phyloP scores from a whole-genome alignment of 1,139 yeast species.

The Suhomyces coccinellae region DNA sequence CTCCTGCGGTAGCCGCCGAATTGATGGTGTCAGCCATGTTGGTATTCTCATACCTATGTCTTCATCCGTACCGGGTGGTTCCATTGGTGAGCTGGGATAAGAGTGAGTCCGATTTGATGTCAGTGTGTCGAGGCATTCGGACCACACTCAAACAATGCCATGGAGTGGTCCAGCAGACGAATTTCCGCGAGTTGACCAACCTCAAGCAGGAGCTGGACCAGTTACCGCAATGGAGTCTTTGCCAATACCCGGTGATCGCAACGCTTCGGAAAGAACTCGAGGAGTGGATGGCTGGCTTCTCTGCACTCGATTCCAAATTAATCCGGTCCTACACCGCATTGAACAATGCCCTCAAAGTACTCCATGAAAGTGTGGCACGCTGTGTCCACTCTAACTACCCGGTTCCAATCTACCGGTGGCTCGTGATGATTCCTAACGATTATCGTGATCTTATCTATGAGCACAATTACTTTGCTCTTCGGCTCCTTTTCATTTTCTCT shows the following conservation, averaged over 20 bases:
- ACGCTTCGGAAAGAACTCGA: conserved; percentile 16
- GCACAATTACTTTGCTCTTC: conserved; percentile 26
- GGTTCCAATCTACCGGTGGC: conserved; percentile 31
- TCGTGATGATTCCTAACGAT: conserved; percentile 21
- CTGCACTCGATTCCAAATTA: conserved; percentile 13
- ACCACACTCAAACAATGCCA: conserved; percentile 8
- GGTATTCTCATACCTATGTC: conserved; percentile 29
- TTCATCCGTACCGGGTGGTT: conserved; percentile 33
- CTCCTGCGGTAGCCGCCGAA: conserved; percentile 21
- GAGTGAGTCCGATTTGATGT: conserved; percentile 22
- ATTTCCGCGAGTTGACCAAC: not conserved
- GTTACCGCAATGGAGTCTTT: not conserved
- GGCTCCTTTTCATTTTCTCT: conserved; percentile 26
- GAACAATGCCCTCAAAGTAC: conserved; percentile 14
- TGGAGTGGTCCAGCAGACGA: not conserved
- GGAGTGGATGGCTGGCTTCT: conserved; percentile 6
- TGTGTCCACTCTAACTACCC: conserved; percentile 24
- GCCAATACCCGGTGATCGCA: conserved; percentile 21
- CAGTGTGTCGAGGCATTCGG: conserved; percentile 23
- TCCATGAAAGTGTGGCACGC: conserved; percentile 18
- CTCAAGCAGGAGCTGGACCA: not conserved
- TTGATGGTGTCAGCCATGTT: conserved; percentile 25
- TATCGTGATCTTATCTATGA: conserved; percentile 23
- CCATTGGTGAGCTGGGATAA: conserved; percentile 29
- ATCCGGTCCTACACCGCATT: conserved; percentile 9